Conservation (phyloP, 805 yeast genomes). For the Wickerhamomyces rabaulensis region DNA sequence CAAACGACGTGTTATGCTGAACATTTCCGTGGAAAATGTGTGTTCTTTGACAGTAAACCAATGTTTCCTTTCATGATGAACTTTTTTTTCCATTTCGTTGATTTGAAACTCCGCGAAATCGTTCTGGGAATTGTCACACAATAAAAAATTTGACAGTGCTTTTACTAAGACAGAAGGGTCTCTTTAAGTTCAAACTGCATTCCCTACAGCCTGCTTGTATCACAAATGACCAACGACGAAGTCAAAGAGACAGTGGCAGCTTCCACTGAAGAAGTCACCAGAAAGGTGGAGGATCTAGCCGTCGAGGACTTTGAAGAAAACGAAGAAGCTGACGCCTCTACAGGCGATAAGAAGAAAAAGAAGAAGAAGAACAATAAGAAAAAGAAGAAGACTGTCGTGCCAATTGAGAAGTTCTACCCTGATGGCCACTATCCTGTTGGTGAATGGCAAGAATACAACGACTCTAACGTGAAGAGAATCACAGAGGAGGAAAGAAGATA, state of each 20-base stretch:
- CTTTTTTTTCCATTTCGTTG: background rate
- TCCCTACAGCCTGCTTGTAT: background rate
- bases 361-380: conserved; percentile 59
- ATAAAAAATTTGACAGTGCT: background rate
- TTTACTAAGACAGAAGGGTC: too few species aligned
- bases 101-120: background rate
- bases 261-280: background rate
- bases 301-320: conserved; percentile 1
- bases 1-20: background rate
- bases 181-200: too few species aligned
- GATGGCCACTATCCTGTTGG: conserved; percentile 81
- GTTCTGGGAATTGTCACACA: background rate
- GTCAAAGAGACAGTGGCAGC: background rate
- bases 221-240: background rate
- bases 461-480: conserved; percentile 61
- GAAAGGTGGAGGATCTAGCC: conserved; percentile 16
- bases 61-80: background rate
- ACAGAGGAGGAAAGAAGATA: conserved; percentile 86
- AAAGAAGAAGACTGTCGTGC: conserved; percentile 48
- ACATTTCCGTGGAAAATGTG: background rate
- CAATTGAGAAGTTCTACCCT: conserved; percentile 64
- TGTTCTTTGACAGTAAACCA: background rate
- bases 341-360: conserved; percentile 33
- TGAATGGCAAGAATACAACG: conserved; percentile 72
- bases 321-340: conserved; percentile 23